A percentile compares a stretch with the other conserved stretches of the same genome.
These are phyloP conservation scores for Mimosa bimucronata DNA, from an alignment of 306 rosid species.

Conservation along the genomic window DNA sequence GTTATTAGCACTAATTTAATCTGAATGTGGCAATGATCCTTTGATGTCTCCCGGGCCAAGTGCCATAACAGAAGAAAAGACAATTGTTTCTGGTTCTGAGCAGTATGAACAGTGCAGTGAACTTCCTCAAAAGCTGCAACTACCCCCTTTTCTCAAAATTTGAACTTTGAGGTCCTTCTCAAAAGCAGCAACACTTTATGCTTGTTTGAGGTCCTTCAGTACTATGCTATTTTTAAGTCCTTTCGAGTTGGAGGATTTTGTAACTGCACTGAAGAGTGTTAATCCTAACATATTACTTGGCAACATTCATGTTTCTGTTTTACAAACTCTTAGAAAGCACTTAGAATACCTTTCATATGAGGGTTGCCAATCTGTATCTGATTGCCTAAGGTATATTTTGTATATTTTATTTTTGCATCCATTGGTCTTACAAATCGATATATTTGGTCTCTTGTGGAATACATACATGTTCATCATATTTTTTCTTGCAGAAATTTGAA, in stretches of 20 bases:
- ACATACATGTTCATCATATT: conserved; percentile 37
- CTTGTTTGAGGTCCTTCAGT: conserved; percentile 90
- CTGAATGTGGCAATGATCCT: conserved; percentile 47
- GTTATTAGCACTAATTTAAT: no score
- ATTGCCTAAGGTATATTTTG: conserved; percentile 79
- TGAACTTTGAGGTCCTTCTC: conserved; percentile 75
- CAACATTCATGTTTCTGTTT: conserved; percentile 76
- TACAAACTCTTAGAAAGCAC: conserved; percentile 82
- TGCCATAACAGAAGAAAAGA: conserved; percentile 68
- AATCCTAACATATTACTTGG: conserved; percentile 74
- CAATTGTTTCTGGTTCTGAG: conserved; percentile 40
- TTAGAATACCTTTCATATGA: conserved; percentile 86
- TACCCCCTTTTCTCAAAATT: conserved; percentile 80
- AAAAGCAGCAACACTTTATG: no score
- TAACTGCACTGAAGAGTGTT: conserved; percentile 63
- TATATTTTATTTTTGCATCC: conserved; percentile 31
- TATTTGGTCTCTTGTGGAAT: conserved; percentile 33
- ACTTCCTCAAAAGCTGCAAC: conserved; percentile 56
- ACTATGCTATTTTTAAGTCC: conserved; percentile 88
- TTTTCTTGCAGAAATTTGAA: conserved; percentile 72
- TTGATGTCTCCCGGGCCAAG: conserved; percentile 55
- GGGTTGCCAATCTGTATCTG: conserved; percentile 81
- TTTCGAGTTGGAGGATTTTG: conserved; percentile 90
- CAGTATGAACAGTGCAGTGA: conserved; percentile 51
- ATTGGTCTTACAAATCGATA: conserved; percentile 30